These are phyloP conservation scores for Chalciporus piperatus DNA, from an alignment of 768 basidiomycete genomes.

Conservation along the genomic window DNA sequence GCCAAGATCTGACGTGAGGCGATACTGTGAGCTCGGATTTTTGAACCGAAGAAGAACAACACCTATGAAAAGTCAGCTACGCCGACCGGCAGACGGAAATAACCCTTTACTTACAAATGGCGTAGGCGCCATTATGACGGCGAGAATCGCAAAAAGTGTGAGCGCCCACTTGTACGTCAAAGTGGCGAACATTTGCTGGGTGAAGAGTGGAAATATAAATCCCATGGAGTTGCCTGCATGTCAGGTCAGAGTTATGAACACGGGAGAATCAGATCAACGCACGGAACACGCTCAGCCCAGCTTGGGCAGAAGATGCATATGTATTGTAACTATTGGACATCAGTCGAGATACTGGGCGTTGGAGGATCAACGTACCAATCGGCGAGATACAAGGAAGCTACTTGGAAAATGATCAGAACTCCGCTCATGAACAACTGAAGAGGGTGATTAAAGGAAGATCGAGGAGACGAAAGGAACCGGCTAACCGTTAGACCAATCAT, in stretches of 20 bases:
- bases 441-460: background rate
- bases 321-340: conserved; percentile 33
- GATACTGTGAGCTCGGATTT: too few species aligned
- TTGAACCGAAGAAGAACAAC: too few species aligned
- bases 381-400: conserved; percentile 46
- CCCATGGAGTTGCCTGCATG: conserved; percentile 40
- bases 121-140: too few species aligned
- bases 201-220: conserved; percentile 50
- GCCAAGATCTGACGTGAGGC: too few species aligned
- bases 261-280: conserved; percentile 10
- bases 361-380: conserved; percentile 39
- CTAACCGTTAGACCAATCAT: conserved; percentile 22
- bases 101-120: too few species aligned
- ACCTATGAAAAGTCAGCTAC: too few species aligned
- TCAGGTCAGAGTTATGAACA: background rate
- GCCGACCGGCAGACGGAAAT: too few species aligned
- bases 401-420: conserved; percentile 42
- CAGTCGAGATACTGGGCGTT: background rate
- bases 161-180: conserved; percentile 52
- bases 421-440: conserved; percentile 40
- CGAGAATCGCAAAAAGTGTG: conserved; percentile 39
- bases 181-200: conserved; percentile 40
- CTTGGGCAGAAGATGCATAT: conserved; percentile 55
- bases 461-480: background rate
- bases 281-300: conserved; percentile 49